Conservation (phyloP, 352 stramenopile species). For the Phytophthora pluvialis region DNA sequence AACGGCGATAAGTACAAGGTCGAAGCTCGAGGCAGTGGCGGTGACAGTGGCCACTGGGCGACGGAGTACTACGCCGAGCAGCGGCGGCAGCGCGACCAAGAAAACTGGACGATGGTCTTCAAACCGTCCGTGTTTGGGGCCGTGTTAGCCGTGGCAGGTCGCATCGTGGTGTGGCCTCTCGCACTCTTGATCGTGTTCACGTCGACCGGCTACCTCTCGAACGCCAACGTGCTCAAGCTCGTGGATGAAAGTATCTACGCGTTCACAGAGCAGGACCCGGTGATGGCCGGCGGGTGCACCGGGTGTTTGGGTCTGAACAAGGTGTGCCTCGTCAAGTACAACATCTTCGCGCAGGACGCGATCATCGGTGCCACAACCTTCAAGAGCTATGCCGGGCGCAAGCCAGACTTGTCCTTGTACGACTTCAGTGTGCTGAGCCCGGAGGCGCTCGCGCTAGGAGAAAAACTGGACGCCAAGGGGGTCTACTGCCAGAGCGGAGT, state of each 20-base stretch:
- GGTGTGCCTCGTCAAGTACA: constrained; percentile 33
- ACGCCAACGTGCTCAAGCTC: constrained; percentile 23
- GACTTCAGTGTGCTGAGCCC: constrained; percentile 26
- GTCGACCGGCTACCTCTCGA: constrained; percentile 24
- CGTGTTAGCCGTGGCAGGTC: constrained; percentile 23
- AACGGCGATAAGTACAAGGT: constrained; percentile 30
- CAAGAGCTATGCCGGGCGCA: constrained; percentile 28
- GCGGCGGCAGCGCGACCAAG: constrained; percentile 1
- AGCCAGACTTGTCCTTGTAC: constrained; percentile 31
- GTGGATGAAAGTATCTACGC: constrained; percentile 38
- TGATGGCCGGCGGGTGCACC: constrained; percentile 30
- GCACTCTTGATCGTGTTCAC: constrained; percentile 21
- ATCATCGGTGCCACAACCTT: constrained; percentile 32
- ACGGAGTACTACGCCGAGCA: constrained; percentile 28
- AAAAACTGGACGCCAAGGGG: constrained; percentile 23
- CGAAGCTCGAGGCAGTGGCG: background rate
- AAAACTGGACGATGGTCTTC: constrained; percentile 25
- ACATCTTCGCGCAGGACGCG: constrained; percentile 28
- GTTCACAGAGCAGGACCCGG: constrained; percentile 31
- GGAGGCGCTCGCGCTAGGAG: constrained; percentile 19
- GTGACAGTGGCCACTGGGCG: constrained; percentile 8
- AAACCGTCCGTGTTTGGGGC: constrained; percentile 31
- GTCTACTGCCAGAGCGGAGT: constrained; percentile 35
- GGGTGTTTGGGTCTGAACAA: constrained; percentile 29
- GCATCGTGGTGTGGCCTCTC: constrained; percentile 33